A percentile compares a stretch with the other conserved stretches of the same genome.
Conservation (phyloP, 2,329 filamentous ascomycete genomes). For the Pseudogymnoascus pannorum region DNA sequence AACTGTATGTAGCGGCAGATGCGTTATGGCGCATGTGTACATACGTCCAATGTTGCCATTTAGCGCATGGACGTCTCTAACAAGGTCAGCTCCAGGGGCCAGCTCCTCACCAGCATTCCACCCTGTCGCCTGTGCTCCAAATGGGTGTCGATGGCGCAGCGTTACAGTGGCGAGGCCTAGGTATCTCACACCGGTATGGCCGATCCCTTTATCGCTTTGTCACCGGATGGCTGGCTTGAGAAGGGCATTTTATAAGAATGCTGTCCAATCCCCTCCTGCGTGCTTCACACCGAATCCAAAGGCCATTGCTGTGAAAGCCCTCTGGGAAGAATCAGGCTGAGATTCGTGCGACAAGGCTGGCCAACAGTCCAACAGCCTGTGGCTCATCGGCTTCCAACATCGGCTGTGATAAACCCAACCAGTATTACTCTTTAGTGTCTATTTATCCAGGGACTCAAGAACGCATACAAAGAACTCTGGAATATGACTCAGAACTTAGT, state of each 20-base stretch:
- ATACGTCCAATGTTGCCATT: background rate
- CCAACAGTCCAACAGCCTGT: background rate
- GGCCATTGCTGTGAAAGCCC: background rate
- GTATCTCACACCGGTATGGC: background rate
- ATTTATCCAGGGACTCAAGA: background rate
- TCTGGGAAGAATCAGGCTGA: background rate
- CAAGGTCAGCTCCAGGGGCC: background rate
- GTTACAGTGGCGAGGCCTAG: background rate
- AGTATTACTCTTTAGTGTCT: background rate
- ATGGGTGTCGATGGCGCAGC: background rate
- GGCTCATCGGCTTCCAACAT: background rate
- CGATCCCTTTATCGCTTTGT: background rate
- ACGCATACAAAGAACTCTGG: background rate
- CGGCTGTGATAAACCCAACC: background rate
- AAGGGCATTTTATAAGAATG: background rate
- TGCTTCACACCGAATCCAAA: background rate
- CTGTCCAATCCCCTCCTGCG: background rate
- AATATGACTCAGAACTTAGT: background rate
- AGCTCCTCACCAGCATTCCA: background rate
- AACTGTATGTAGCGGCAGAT: background rate
- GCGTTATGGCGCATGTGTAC: background rate
- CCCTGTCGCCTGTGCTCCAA: background rate
- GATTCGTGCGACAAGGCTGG: background rate
- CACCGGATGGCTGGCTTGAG: background rate
- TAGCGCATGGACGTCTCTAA: background rate